Percentiles rank a stretch among this genome's conserved stretches.
phyloP scores from a whole-genome alignment of 352 stramenopile species.

The Aphanomyces stellatus region DNA sequence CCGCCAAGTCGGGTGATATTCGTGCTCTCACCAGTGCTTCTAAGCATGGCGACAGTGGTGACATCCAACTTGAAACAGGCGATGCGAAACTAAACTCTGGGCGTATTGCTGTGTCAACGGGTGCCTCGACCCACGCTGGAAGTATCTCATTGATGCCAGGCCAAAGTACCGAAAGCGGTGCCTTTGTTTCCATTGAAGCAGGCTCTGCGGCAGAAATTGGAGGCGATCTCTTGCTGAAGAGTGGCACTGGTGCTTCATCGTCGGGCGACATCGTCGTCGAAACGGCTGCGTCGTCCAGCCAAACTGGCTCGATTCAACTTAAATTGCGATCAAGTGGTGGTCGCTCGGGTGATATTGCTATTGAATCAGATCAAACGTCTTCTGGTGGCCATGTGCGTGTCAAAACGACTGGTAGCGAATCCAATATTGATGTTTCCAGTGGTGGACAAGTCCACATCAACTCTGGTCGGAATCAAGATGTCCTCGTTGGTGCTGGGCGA shows the following conservation, averaged over 20 bases:
- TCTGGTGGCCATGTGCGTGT: neutral
- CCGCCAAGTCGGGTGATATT: neutral
- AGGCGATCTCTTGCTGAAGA: neutral
- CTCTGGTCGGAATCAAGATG: neutral
- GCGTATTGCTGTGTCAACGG: neutral
- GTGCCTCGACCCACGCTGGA: neutral
- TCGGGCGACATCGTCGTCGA: neutral
- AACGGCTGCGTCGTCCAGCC: neutral
- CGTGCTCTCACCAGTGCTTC: neutral
- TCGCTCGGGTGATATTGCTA: neutral
- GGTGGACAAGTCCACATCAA: neutral
- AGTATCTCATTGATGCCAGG: neutral
- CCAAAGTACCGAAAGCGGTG: neutral
- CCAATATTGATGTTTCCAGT: neutral
- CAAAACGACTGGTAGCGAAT: neutral
- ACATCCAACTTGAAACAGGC: neutral
- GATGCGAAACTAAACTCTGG: neutral
- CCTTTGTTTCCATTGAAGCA: neutral
- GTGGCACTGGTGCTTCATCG: neutral
- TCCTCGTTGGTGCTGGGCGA: neutral
- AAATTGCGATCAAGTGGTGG: neutral
- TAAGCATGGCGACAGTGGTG: neutral
- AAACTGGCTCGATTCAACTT: neutral
- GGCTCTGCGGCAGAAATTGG: neutral
- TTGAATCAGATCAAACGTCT: neutral